Evolutionary conservation across 164 flowering plant genomes (phyloP).

Genomic region (Buxus sempervirens): DNA sequence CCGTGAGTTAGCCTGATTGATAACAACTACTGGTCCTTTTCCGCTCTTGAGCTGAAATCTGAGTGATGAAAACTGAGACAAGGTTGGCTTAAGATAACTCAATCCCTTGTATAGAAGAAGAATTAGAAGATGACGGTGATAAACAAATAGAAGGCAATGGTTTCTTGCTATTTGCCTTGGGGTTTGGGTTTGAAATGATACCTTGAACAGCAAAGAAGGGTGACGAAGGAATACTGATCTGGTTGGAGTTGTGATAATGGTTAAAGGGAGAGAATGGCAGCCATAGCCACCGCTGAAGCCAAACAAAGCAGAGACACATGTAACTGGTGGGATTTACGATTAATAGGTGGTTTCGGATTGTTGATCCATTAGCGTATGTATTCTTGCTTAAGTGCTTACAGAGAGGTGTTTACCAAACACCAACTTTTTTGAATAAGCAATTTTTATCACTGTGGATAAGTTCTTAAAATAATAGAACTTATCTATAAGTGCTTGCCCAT

Average conservation of each 20-base stretch:
- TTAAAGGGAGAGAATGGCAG: conserved; percentile 35
- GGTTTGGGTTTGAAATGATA: neutral
- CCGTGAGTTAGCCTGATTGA: neutral
- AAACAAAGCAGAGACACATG: neutral
- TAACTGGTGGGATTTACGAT: neutral
- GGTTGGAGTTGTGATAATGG: conserved; percentile 21
- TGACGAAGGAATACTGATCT: neutral
- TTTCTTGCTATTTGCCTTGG: neutral
- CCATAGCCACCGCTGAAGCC: conserved; percentile 23
- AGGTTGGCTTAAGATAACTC: conserved; percentile 21
- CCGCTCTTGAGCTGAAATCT: conserved; percentile 6
- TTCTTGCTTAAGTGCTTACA: too few relatives aligned
- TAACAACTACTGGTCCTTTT: conserved; percentile 16
- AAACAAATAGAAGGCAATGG: neutral
- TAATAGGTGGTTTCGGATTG: too few relatives aligned
- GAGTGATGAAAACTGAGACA: conserved; percentile 14
- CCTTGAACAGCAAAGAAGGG: conserved; percentile 21
- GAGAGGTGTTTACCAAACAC: too few relatives aligned
- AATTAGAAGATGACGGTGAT: neutral
- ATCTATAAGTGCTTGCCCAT: too few relatives aligned
- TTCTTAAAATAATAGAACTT: too few relatives aligned
- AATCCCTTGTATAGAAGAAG: conserved; percentile 26
- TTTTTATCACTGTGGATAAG: too few relatives aligned
- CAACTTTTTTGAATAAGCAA: too few relatives aligned
- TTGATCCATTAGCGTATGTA: too few relatives aligned